A percentile compares a stretch with the other conserved stretches of the same genome.
Evolutionary conservation across 768 basidiomycete genomes (phyloP).

Genomic region (Mycena olivaceomarginata): DNA sequence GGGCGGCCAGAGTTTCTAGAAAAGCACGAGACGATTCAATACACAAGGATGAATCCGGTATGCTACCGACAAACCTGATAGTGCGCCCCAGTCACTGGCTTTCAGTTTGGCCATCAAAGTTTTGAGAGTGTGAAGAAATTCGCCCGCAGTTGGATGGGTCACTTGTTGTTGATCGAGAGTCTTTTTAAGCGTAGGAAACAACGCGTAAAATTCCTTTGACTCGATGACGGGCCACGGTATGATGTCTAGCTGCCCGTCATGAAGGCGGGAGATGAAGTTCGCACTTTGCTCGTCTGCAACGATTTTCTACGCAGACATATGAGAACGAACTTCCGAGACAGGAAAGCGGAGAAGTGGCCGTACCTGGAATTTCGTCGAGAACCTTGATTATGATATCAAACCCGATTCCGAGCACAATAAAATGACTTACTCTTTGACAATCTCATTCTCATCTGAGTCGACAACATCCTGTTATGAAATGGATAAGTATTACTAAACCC

Average conservation of each 20-base stretch:
- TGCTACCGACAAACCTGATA: conserved; percentile 68
- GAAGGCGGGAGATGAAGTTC: conserved; percentile 79
- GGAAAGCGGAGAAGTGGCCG: neutral
- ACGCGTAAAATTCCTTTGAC: conserved; percentile 73
- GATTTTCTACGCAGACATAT: conserved; percentile 71
- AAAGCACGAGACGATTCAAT: conserved; percentile 7
- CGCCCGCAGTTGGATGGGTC: conserved; percentile 69
- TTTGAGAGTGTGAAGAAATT: conserved; percentile 75
- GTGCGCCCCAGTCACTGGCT: conserved; percentile 77
- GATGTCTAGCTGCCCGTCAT: conserved; percentile 72
- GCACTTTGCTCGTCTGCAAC: conserved; percentile 75
- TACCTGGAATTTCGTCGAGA: conserved; percentile 69
- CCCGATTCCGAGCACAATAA: neutral
- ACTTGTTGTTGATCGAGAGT: conserved; percentile 67
- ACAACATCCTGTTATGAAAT: conserved; percentile 67
- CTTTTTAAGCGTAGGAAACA: conserved; percentile 69
- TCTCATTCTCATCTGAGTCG: conserved; percentile 75
- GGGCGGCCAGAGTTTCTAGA: conserved; percentile 67
- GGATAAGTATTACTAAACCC: neutral
- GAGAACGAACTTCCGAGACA: conserved; percentile 34
- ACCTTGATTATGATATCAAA: conserved; percentile 55
- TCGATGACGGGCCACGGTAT: conserved; percentile 83
- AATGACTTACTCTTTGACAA: conserved; percentile 70
- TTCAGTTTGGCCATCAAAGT: conserved; percentile 81
- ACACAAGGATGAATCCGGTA: neutral